A percentile compares a stretch with the other conserved stretches of the same genome.
These are phyloP conservation scores for Actinomucor elegans DNA, from an alignment of 371 early-diverging fungal genomes.

Conservation along the genomic window DNA sequence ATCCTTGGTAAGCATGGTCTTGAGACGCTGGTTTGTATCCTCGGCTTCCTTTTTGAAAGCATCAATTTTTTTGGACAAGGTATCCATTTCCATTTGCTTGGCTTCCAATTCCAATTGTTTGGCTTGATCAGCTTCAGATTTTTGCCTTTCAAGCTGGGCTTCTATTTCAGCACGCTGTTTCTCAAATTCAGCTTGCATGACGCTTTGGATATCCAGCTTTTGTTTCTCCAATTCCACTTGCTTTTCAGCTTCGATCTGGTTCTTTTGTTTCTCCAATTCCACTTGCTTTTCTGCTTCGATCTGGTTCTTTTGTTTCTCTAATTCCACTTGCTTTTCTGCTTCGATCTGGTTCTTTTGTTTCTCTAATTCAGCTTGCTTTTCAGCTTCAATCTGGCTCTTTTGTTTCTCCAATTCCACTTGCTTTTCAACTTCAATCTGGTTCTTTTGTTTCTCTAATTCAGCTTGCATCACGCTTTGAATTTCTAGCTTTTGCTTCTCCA, in stretches of 20 bases:
- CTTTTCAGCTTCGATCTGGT: neutral
- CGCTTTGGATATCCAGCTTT: neutral
- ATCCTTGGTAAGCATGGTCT: slow-evolving; percentile 16
- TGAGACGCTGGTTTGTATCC: slow-evolving; percentile 9
- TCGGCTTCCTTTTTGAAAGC: slow-evolving; percentile 18
- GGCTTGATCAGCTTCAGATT: neutral
- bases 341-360: neutral
- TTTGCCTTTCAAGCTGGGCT: neutral
- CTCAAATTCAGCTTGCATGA: neutral
- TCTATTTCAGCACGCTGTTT: neutral
- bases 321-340: neutral
- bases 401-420: slow-evolving; percentile 1
- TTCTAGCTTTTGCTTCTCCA: neutral
- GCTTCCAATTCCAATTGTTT: neutral
- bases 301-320: neutral
- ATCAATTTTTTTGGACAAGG: slow-evolving; percentile 2
- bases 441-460: slow-evolving; percentile 4
- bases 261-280: neutral
- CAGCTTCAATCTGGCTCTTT: neutral
- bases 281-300: neutral
- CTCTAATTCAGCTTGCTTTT: slow-evolving; percentile 1
- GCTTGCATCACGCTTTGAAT: neutral
- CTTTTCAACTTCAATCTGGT: neutral
- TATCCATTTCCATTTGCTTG: slow-evolving; percentile 3
- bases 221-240: neutral